Evolutionary conservation across 805 yeast species (phyloP), one percentile per base, ranked within the genome.

Genomic region (Yamadazyma ubonensis): DNA sequence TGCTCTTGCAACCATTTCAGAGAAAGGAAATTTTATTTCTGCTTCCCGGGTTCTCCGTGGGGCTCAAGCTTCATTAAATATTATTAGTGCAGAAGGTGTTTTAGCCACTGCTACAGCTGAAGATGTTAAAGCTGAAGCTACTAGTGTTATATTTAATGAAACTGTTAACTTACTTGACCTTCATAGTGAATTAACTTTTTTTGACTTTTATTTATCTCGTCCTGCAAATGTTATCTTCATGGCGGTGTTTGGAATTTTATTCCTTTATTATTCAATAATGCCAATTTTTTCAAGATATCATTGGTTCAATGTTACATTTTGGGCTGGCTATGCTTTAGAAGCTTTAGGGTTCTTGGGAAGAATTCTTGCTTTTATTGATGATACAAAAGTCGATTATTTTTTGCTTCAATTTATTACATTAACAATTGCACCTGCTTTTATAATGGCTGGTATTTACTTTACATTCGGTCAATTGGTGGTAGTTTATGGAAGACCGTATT

Each of bases 361-460:
- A 43, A 51, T 62, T 2, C 46, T 65, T 28, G 46, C 61, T 6
- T 47, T 65, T 33, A 36, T 34, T 16, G 60, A 61, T 48, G 45
- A 47, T 40, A 45, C 54, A 5, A 39, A 50, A 29, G 21, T 47
- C 14, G 38, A 47, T 36, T 51, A 29, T 33, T 66, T 53, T 40
- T 48, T 64, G 26, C 34, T 60, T 20, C 69, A 65, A 44, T 57
- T 53, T 39, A 53, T 63, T 18, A 34, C 55, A 1, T 55, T 66
- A 42, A 64, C 70, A 4, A 49, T 66, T 18, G 59, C 69, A 1
- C 70, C 72, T 4, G 70, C 70, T 3, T 64, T 66, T 35, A 46
- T 65, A 26, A 66, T 66, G 72, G 72, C 58, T 3, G 72, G 70
- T 0, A 50, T 66, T 9, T 66, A 66, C 44, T 61, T 61, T 36